Percentiles rank a stretch among this genome's conserved stretches.
Conservation (phyloP, 139 green algal genomes). For the Monoraphidium neglectum region DNA sequence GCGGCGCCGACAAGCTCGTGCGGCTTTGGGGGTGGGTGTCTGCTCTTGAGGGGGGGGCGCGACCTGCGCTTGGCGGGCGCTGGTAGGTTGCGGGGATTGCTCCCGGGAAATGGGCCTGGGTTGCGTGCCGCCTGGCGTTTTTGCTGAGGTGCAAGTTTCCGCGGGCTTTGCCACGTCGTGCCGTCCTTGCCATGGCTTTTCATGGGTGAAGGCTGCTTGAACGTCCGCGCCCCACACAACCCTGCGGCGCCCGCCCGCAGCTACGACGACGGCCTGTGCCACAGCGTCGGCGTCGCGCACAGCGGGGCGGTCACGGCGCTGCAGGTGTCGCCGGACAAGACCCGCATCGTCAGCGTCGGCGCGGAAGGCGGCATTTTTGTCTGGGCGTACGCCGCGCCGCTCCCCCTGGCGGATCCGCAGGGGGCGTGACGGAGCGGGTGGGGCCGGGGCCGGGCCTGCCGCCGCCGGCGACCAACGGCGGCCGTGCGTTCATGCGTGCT, state of each 20-base stretch:
- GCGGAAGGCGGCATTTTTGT: constrained; percentile 83
- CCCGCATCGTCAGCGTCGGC: constrained; percentile 73
- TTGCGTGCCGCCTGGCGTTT: too few relatives aligned
- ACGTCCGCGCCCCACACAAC: too few relatives aligned
- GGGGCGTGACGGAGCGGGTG: too few relatives aligned
- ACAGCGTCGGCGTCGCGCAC: constrained; percentile 69
- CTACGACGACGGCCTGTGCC: constrained; percentile 87
- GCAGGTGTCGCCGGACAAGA: constrained; percentile 67
- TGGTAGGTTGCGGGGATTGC: constrained; percentile 8
- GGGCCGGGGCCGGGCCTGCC: too few relatives aligned
- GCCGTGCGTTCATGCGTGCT: too few relatives aligned
- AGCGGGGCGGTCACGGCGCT: constrained; percentile 59
- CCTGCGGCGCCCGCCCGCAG: constrained; percentile 7
- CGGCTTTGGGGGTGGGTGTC: constrained; percentile 75
- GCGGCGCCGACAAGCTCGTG: constrained; percentile 78
- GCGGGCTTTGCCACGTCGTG: too few relatives aligned
- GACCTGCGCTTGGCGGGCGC: background rate
- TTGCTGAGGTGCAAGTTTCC: too few relatives aligned
- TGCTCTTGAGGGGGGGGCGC: too few relatives aligned
- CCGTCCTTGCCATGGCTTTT: background rate
- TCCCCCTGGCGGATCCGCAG: too few relatives aligned
- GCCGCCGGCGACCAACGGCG: too few relatives aligned
- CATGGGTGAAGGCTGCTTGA: too few relatives aligned
- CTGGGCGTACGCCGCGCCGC: constrained; percentile 50
- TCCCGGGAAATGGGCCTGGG: too few relatives aligned